Conservation (phyloP, 1,139 yeast species). For the Magnusiomyces clavatus region DNA sequence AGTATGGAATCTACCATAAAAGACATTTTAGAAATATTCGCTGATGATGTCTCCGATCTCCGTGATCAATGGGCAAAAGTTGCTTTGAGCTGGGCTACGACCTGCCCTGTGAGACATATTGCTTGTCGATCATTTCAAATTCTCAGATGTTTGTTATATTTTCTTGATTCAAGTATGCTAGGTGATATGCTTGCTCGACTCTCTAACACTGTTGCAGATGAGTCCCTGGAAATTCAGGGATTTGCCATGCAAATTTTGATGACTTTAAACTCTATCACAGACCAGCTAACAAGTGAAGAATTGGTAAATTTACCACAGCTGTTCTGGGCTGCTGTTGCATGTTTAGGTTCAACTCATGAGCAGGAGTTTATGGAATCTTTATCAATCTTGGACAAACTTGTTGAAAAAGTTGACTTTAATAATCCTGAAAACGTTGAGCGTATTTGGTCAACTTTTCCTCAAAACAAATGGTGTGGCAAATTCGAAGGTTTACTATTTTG, state of each 20-base stretch:
- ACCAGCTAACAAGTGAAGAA: slow-evolving; percentile 71
- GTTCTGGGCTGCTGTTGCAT: slow-evolving; percentile 94
- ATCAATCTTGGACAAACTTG: slow-evolving; percentile 71
- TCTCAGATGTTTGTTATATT: slow-evolving; percentile 70
- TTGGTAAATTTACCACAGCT: slow-evolving; percentile 84
- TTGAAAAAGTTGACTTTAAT: slow-evolving; percentile 79
- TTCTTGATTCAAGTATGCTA: slow-evolving; percentile 80
- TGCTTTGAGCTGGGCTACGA: slow-evolving; percentile 90
- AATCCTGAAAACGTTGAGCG: slow-evolving; percentile 81
- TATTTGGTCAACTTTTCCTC: slow-evolving; percentile 75
- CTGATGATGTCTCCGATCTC: slow-evolving; percentile 42
- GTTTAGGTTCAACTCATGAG: slow-evolving; percentile 83
- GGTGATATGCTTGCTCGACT: slow-evolving; percentile 90
- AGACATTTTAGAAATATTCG: slow-evolving; percentile 52
- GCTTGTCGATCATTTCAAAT: slow-evolving; percentile 95
- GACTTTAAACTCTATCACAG: slow-evolving; percentile 89
- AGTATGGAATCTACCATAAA: slow-evolving; percentile 76
- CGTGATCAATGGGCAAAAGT: slow-evolving; percentile 80
- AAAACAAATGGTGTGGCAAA: slow-evolving; percentile 86
- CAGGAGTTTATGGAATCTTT: slow-evolving; percentile 86
- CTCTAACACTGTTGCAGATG: slow-evolving; percentile 89
- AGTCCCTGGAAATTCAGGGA: slow-evolving; percentile 83
- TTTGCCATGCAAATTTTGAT: slow-evolving; percentile 94
- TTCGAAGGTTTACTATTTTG: slow-evolving; percentile 82
- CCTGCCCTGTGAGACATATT: slow-evolving; percentile 93